A percentile compares a stretch with the other conserved stretches of the same genome.
Conservation (phyloP, 768 basidiomycete species). For the Cystobasidium ongulense region DNA sequence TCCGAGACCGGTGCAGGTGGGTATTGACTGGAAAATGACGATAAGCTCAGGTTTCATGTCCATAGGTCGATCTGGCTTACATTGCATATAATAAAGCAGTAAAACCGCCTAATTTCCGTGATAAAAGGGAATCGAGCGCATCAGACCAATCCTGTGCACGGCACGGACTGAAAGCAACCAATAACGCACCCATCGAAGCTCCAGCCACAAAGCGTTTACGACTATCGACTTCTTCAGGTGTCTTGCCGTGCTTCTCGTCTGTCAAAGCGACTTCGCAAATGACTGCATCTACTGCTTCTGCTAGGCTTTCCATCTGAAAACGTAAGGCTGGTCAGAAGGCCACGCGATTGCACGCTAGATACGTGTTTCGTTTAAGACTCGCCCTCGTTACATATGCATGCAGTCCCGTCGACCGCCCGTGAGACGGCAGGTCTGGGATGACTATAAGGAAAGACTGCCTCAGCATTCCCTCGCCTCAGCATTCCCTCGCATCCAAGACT, state of each 20-base stretch:
- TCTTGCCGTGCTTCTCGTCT: conserved; percentile 27
- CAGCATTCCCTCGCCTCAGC: not conserved
- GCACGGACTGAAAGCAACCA: not conserved
- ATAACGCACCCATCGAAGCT: conserved; percentile 23
- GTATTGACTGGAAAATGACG: conserved; percentile 26
- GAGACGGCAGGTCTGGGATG: conserved; percentile 37
- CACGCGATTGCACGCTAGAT: no score
- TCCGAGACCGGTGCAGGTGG: conserved; percentile 25
- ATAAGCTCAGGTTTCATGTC: not conserved
- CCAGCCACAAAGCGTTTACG: conserved; percentile 40
- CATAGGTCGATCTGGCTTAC: not conserved
- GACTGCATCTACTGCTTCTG: conserved; percentile 38
- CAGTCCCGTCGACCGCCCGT: conserved; percentile 39
- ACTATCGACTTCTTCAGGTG: conserved; percentile 20
- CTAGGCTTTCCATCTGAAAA: conserved; percentile 7
- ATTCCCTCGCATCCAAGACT: not conserved
- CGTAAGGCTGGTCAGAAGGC: not conserved
- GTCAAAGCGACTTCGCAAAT: conserved; percentile 33
- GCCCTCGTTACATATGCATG: conserved; percentile 35
- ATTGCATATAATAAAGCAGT: conserved; percentile 7
- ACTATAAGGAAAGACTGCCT: not conserved
- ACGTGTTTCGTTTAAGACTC: not conserved
- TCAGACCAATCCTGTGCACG: not conserved
- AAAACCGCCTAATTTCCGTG: conserved; percentile 27
- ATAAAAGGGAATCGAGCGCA: not conserved